Evolutionary conservation across 345 rosid genomes (phyloP), one percentile per base, ranked within the genome.

Genomic region (Euphorbia pulcherrima): DNA sequence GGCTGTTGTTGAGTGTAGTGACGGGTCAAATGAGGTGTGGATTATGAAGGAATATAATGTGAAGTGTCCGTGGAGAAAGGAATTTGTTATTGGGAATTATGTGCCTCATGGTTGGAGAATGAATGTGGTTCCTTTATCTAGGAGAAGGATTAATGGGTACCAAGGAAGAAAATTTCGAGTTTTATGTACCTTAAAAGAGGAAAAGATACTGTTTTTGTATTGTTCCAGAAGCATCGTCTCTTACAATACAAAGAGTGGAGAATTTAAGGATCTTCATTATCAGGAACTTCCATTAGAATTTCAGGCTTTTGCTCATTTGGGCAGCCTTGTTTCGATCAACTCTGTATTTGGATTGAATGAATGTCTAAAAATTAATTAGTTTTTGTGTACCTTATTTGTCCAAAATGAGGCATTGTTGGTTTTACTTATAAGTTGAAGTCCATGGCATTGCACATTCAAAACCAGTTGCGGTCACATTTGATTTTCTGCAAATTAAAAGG

Each of bases 21-120:
- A 58, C 17, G 71, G 61, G 6, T 35, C 60, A 12, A 35, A 57
- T 37, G 76, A 60, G 50, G 28, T 73, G 26, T 73, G 76, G 76
- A 60, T 66, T 41, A 73, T 73, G 76, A 73, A 59, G 47, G 40
- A 5, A 11, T 73, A 73, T 51, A 60, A 67, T 18, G 28, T 60
- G 61, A 24, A 67, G 71, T 52, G 17, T 41, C 67, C 68, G 13
- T 67, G 76, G 76, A 67, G 30, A 11, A 73, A 73, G 35, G 71
- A 66, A 40, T n/a, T 41, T 0, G 28, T 47, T 1, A 56, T 72
- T 47, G 20, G 48, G 16, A 50, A 24, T 48, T 58, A 72, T 33
- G 60, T 65, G 58, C 75, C 75, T 23, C 33, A 29, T 6, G 27
- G 68, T 9, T 72, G 16, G 37, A 53, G 40, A 62, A 0, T 46